phyloP scores from a whole-genome alignment of 2,329 filamentous ascomycete genomes.

The Rhynchosporium graminicola region DNA sequence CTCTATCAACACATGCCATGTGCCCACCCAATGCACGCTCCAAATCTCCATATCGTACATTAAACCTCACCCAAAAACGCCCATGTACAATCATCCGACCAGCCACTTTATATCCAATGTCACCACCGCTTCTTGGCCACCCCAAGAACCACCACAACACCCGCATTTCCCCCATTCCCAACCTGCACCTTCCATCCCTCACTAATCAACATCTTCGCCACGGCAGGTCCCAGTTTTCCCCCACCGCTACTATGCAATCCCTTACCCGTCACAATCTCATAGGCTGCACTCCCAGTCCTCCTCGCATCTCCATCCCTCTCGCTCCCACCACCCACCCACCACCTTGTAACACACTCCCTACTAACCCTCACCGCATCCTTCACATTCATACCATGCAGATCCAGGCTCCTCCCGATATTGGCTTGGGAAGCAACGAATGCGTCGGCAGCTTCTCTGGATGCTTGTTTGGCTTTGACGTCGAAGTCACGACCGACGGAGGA shows the following conservation, averaged over 20 bases:
- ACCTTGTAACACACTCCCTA: constrained; percentile 62
- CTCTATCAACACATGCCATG: no score
- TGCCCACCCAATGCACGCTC: neutral
- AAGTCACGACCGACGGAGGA: constrained; percentile 68
- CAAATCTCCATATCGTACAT: neutral
- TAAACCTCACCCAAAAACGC: neutral
- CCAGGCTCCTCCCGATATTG: constrained; percentile 61
- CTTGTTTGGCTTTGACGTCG: constrained; percentile 55
- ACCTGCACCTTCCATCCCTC: constrained; percentile 85
- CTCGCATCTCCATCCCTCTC: constrained; percentile 39
- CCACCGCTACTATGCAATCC: constrained; percentile 79
- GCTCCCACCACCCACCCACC: constrained; percentile 77
- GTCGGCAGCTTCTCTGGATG: constrained; percentile 53
- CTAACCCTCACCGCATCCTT: constrained; percentile 80
- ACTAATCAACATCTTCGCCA: constrained; percentile 71
- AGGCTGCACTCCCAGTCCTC: constrained; percentile 48
- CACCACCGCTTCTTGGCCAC: constrained; percentile 36
- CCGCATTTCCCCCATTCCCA: constrained; percentile 50
- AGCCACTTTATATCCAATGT: neutral
- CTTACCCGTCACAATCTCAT: constrained; percentile 77
- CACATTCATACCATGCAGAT: constrained; percentile 83
- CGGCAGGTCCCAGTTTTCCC: constrained; percentile 74
- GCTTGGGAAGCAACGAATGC: neutral
- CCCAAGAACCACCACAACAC: constrained; percentile 70
- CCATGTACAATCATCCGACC: no score